Percentiles rank a stretch among this genome's conserved stretches.
Conservation (phyloP, 352 stramenopile genomes). For the Aphanomyces invadans region DNA sequence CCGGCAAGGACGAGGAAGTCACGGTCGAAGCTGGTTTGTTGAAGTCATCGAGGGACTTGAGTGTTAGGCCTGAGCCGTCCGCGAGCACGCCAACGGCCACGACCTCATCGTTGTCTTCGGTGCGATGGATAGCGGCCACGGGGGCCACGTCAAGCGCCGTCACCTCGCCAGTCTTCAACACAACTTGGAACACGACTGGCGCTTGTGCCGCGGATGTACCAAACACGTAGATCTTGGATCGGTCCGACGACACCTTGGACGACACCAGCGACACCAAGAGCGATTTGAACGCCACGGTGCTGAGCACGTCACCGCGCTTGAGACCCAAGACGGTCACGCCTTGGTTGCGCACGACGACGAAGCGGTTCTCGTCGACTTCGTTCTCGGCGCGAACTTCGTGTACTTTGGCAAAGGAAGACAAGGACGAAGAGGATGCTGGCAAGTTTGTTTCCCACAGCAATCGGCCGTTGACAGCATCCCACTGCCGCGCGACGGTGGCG, state of each 20-base stretch:
- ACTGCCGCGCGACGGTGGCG: constrained; percentile 55
- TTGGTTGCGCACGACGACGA: constrained; percentile 6
- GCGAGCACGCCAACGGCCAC: constrained; percentile 23
- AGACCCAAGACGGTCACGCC: constrained; percentile 35
- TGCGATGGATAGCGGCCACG: constrained; percentile 22
- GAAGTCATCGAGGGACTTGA: constrained; percentile 25
- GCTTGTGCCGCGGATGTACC: constrained; percentile 26
- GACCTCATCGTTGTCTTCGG: constrained; percentile 26
- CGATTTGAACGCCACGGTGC: constrained; percentile 33
- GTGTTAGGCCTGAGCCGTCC: constrained; percentile 7
- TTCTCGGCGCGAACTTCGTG: constrained; percentile 5
- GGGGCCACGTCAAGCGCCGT: not conserved
- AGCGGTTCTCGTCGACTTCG: constrained; percentile 1
- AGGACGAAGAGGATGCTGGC: not conserved
- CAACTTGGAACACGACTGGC: constrained; percentile 33
- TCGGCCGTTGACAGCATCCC: constrained; percentile 50
- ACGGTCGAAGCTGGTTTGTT: constrained; percentile 17
- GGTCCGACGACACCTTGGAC: constrained; percentile 42
- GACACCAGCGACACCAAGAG: constrained; percentile 30
- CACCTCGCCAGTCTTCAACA: constrained; percentile 29
- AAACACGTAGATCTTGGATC: constrained; percentile 42
- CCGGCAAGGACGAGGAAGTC: constrained; percentile 13
- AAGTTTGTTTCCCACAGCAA: constrained; percentile 50
- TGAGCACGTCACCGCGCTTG: constrained; percentile 46
- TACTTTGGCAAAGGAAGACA: not conserved